Percentiles rank a stretch among this genome's conserved stretches.
phyloP scores from a whole-genome alignment of 805 yeast genomes.

The Dipodascus geniculatus region DNA sequence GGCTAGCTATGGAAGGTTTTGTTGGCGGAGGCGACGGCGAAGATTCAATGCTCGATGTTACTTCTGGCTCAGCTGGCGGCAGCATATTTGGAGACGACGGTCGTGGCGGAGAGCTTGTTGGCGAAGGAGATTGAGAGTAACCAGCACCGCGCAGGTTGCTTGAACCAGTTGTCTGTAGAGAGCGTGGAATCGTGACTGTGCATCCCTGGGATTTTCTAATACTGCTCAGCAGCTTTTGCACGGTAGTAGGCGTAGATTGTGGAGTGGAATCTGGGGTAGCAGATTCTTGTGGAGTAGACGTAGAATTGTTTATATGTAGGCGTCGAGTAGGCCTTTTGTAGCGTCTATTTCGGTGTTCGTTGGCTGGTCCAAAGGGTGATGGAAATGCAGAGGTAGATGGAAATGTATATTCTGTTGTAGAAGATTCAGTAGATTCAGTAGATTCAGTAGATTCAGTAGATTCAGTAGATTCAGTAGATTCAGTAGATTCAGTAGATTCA shows the following conservation, averaged over 20 bases:
- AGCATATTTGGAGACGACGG: neutral
- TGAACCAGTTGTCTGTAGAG: neutral
- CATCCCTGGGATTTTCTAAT: neutral
- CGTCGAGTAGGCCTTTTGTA: neutral
- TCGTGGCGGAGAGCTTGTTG: constrained; percentile 2
- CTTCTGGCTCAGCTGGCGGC: neutral
- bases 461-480: too few species aligned
- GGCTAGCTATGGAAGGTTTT: constrained; percentile 4
- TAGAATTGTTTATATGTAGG: neutral
- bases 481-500: too few species aligned
- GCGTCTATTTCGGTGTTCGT: neutral
- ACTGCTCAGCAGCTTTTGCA: neutral
- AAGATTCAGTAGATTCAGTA: too few species aligned
- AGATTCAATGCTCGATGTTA: neutral
- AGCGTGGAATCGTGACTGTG: neutral
- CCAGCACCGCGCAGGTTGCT: neutral
- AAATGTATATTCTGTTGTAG: too few species aligned
- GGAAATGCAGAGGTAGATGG: neutral
- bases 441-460: too few species aligned
- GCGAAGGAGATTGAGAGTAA: constrained; percentile 5
- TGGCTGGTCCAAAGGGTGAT: neutral
- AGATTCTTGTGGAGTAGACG: too few species aligned
- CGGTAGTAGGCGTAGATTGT: neutral
- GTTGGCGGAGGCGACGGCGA: constrained; percentile 11
- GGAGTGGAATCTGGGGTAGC: neutral